A percentile compares a stretch with the other conserved stretches of the same genome.
Evolutionary conservation across 1,284 basidiomycete species (phyloP).

Genomic region (Sparassis latifolia): DNA sequence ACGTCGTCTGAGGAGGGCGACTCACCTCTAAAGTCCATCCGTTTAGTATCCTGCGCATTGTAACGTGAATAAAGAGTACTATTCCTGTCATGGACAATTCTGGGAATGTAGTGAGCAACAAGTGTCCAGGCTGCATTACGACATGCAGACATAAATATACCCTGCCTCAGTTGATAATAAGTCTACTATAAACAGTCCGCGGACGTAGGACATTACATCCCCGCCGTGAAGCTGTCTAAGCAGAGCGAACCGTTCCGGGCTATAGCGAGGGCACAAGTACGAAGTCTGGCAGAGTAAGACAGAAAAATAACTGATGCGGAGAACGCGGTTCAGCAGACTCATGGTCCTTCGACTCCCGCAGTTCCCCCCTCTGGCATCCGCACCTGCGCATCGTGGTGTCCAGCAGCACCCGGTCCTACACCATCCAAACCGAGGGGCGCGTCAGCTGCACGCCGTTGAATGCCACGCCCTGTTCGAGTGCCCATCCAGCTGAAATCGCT

Average conservation of each 20-base stretch:
- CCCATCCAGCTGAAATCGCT: conserved; percentile 10
- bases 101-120: no score
- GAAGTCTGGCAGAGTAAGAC: not conserved
- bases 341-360: not conserved
- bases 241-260: conserved; percentile 5
- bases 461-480: conserved; percentile 5
- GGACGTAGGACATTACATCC: not conserved
- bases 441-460: conserved; percentile 14
- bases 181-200: no score
- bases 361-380: conserved; percentile 18
- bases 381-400: conserved; percentile 3
- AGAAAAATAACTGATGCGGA: not conserved
- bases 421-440: conserved; percentile 12
- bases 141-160: no score
- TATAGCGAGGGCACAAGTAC: not conserved
- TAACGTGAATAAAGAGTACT: no score
- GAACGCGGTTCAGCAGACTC: not conserved
- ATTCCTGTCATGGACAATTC: no score
- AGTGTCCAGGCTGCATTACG: no score
- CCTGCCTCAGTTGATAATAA: no score
- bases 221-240: conserved; percentile 9
- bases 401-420: conserved; percentile 10
- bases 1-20: no score
- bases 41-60: no score
- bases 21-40: no score